Percentiles rank a stretch among this genome's conserved stretches.
These are phyloP conservation scores for Selaginella tamariscina DNA, from an alignment of 75 land plant species.

Conservation along the genomic window DNA sequence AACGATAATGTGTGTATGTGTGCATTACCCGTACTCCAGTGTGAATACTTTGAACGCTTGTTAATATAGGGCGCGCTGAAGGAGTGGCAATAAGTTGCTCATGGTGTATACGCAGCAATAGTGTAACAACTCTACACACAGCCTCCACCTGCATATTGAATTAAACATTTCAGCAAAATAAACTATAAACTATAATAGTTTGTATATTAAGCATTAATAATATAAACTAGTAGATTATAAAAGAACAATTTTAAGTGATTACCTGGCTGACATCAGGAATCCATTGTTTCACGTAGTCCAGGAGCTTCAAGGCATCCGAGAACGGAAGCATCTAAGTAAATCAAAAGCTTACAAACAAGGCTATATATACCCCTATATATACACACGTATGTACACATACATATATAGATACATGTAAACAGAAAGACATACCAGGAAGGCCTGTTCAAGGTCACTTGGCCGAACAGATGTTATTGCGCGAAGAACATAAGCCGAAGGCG, in stretches of 20 bases:
- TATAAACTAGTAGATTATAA: too few species aligned
- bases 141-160: slow-evolving; percentile 68
- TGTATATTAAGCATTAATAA: too few species aligned
- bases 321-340: slow-evolving; percentile 63
- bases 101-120: slow-evolving; percentile 73
- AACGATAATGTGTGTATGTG: not conserved
- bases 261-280: slow-evolving; percentile 59
- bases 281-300: slow-evolving; percentile 70
- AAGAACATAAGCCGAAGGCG: slow-evolving; percentile 83
- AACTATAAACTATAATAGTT: too few species aligned
- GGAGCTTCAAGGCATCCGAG: slow-evolving; percentile 84
- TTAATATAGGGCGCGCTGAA: slow-evolving; percentile 58
- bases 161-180: not conserved
- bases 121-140: slow-evolving; percentile 49
- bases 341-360: slow-evolving; percentile 10
- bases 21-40: slow-evolving; percentile 54
- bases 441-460: slow-evolving; percentile 83
- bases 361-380: too few species aligned
- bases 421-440: slow-evolving; percentile 60
- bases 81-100: slow-evolving; percentile 58
- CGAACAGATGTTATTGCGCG: slow-evolving; percentile 63
- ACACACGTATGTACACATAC: too few species aligned
- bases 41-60: slow-evolving; percentile 34
- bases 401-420: too few species aligned
- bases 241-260: too few species aligned